phyloP scores from a whole-genome alignment of 129 eudicot genomes.

The Logfia minima region DNA sequence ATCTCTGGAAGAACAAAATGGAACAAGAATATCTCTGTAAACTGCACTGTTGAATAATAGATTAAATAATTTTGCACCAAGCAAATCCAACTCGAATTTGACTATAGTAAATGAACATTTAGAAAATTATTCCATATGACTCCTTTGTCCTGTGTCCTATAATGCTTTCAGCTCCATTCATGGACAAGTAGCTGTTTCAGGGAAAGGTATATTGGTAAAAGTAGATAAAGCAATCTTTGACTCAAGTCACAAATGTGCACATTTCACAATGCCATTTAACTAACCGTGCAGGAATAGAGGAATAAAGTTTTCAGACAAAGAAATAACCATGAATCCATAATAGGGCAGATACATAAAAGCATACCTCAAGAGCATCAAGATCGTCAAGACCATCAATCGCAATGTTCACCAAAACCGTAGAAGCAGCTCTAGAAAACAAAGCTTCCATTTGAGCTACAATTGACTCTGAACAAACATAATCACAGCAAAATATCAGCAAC shows the following conservation, averaged over 20 bases:
- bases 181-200: too few relatives aligned
- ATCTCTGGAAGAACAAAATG: slow-evolving; percentile 1
- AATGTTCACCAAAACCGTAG: slow-evolving; percentile 59
- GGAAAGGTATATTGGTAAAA: background rate
- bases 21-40: background rate
- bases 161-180: too few relatives aligned
- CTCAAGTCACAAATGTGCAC: background rate
- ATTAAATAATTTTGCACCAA: background rate
- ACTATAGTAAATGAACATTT: background rate
- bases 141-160: too few relatives aligned
- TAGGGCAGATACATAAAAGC: slow-evolving; percentile 3
- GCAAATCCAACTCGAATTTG: background rate
- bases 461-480: slow-evolving; percentile 49
- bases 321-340: background rate
- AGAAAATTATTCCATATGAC: too few relatives aligned
- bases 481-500: background rate
- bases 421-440: slow-evolving; percentile 62
- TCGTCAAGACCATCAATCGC: slow-evolving; percentile 54
- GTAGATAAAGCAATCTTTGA: background rate
- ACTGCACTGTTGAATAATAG: background rate
- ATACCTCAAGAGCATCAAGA: slow-evolving; percentile 72
- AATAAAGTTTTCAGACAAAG: background rate
- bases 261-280: background rate
- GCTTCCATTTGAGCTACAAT: slow-evolving; percentile 54
- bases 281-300: background rate